These are phyloP conservation scores for Suhomyces bolitotheri DNA, from an alignment of 1,139 yeast species.

Conservation along the genomic window DNA sequence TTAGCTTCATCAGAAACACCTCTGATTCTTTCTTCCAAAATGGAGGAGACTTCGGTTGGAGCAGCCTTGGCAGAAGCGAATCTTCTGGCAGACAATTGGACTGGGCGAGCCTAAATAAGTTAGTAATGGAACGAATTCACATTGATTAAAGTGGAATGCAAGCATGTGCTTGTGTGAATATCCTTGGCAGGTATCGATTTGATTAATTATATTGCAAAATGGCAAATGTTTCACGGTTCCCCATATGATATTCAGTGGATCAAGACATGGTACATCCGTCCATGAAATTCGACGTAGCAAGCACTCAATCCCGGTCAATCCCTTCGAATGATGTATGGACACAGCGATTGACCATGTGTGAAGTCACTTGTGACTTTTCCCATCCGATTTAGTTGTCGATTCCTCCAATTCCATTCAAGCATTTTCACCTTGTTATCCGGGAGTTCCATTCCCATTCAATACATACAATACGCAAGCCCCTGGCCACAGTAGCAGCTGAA, in stretches of 20 bases:
- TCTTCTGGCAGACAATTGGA: conserved; percentile 63
- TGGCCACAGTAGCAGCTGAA: conserved; percentile 68
- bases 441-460: conserved; percentile 17
- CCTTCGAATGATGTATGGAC: not conserved
- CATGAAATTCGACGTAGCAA: too few species aligned
- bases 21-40: conserved; percentile 98
- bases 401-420: too few species aligned
- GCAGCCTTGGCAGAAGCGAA: conserved; percentile 97
- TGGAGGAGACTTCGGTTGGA: conserved; percentile 98
- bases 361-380: too few species aligned
- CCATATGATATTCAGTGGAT: too few species aligned
- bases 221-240: too few species aligned
- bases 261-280: too few species aligned
- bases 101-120: conserved; percentile 65
- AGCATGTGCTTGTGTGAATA: too few species aligned
- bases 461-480: conserved; percentile 67
- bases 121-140: too few species aligned
- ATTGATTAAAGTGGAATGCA: too few species aligned
- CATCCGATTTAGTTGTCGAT: too few species aligned
- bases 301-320: not conserved
- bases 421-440: too few species aligned
- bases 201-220: too few species aligned
- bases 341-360: not conserved
- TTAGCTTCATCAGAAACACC: conserved; percentile 97
- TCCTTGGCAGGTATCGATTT: not conserved